phyloP scores from a whole-genome alignment of 306 rosid species.

The Malus fusca region DNA sequence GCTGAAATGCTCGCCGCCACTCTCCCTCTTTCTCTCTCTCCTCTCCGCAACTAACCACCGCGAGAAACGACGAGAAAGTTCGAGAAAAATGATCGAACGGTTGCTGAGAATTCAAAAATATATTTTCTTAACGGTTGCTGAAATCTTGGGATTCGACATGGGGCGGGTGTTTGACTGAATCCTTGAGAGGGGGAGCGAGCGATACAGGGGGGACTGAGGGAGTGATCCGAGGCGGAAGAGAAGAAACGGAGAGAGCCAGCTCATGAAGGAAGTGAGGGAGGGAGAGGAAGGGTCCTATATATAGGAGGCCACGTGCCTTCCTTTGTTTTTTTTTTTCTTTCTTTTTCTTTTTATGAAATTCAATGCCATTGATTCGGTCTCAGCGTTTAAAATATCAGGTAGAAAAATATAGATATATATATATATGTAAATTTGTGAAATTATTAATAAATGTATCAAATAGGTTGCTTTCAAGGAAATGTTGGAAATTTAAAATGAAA shows the following conservation, averaged over 20 bases:
- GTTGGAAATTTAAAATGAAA: too few species aligned
- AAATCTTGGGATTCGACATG: slow-evolving; percentile 1
- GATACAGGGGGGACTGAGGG: neutral
- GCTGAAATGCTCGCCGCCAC: slow-evolving; percentile 5
- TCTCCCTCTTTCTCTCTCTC: neutral
- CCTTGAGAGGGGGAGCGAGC: neutral
- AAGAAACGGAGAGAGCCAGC: neutral
- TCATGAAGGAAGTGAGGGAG: neutral
- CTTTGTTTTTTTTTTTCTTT: neutral
- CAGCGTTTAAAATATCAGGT: too few species aligned
- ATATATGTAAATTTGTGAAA: too few species aligned
- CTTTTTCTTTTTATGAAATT: neutral
- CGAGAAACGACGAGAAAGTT: neutral
- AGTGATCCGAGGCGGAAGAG: slow-evolving; percentile 2
- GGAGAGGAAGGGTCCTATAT: neutral
- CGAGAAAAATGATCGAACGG: neutral
- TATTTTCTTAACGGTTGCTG: neutral
- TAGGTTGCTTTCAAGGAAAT: fast-evolving
- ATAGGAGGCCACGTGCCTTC: slow-evolving; percentile 25
- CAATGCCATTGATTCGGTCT: too few species aligned
- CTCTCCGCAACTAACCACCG: slow-evolving; percentile 10
- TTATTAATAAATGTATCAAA: too few species aligned
- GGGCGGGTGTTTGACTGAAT: neutral
- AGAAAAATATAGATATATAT: too few species aligned
- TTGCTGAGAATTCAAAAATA: neutral